Conservation (phyloP, 2,329 filamentous ascomycete species). For the Hypoxylon sp. region DNA sequence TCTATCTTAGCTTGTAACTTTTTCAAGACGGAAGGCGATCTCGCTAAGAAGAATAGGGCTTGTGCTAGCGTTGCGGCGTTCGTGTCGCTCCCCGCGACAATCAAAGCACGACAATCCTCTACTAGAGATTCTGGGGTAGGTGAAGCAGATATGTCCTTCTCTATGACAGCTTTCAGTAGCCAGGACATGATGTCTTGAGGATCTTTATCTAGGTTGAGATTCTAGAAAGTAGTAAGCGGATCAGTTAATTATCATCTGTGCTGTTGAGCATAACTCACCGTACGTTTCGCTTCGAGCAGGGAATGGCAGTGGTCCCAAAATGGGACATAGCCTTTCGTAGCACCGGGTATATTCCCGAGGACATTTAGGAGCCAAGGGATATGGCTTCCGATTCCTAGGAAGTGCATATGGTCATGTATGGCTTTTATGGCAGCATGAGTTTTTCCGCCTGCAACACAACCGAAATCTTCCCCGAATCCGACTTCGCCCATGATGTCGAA, state of each 20-base stretch:
- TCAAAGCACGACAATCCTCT: conserved; percentile 55
- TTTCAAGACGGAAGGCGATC: conserved; percentile 48
- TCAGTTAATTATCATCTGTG: not conserved
- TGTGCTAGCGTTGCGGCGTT: conserved; percentile 53
- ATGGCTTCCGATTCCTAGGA: conserved; percentile 53
- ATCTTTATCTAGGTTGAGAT: conserved; percentile 47
- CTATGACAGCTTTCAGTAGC: conserved; percentile 57
- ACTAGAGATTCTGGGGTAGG: conserved; percentile 51
- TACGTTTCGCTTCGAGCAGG: conserved; percentile 54
- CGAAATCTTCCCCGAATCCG: conserved; percentile 50
- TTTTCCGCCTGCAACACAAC: conserved; percentile 42
- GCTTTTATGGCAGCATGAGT: conserved; percentile 55
- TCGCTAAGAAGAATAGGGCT: conserved; percentile 55
- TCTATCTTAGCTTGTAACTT: conserved; percentile 55
- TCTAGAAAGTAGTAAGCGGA: conserved; percentile 30
- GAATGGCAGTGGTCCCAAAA: conserved; percentile 53
- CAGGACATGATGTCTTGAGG: conserved; percentile 59
- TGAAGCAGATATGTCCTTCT: conserved; percentile 56
- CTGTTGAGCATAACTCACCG: conserved; percentile 41
- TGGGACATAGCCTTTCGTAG: conserved; percentile 48
- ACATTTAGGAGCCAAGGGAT: conserved; percentile 58
- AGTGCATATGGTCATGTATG: conserved; percentile 56
- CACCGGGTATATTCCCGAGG: conserved; percentile 52
- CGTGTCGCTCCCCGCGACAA: conserved; percentile 58
- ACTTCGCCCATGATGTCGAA: conserved; percentile 52